These are phyloP conservation scores for Aspergillus fructus DNA, from an alignment of 2,329 filamentous ascomycete genomes.

Conservation along the genomic window DNA sequence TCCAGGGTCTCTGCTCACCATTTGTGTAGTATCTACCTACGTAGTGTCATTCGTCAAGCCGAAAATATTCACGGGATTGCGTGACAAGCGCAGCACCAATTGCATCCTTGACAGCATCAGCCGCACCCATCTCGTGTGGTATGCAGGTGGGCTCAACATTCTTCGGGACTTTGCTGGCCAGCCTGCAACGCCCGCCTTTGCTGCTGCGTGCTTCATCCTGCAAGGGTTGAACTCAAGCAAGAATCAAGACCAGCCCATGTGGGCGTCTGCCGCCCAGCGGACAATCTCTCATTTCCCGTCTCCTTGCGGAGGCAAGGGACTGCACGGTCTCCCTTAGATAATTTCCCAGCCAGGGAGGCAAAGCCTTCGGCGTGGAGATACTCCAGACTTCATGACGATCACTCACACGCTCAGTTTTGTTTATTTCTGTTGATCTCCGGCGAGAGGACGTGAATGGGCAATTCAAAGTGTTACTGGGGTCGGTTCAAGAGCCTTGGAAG, in stretches of 20 bases:
- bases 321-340: slow-evolving; percentile 4
- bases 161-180: slow-evolving; percentile 10
- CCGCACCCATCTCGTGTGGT: slow-evolving; percentile 9
- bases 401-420: background rate
- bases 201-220: slow-evolving; percentile 10
- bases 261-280: background rate
- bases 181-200: background rate
- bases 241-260: slow-evolving; percentile 8
- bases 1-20: background rate
- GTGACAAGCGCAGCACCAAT: background rate
- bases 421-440: background rate
- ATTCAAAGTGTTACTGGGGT: too few relatives aligned
- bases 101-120: background rate
- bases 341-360: slow-evolving; percentile 16
- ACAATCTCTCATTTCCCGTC: background rate
- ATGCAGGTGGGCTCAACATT: slow-evolving; percentile 16
- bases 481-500: background rate
- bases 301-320: slow-evolving; percentile 12
- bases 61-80: background rate
- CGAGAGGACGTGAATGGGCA: background rate
- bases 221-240: slow-evolving; percentile 1
- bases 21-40: background rate
- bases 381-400: background rate
- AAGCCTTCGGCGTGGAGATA: background rate
- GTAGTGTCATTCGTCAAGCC: background rate